Evolutionary conservation across 2,329 filamentous ascomycete species (phyloP).

Genomic region (Calycina herbarum): DNA sequence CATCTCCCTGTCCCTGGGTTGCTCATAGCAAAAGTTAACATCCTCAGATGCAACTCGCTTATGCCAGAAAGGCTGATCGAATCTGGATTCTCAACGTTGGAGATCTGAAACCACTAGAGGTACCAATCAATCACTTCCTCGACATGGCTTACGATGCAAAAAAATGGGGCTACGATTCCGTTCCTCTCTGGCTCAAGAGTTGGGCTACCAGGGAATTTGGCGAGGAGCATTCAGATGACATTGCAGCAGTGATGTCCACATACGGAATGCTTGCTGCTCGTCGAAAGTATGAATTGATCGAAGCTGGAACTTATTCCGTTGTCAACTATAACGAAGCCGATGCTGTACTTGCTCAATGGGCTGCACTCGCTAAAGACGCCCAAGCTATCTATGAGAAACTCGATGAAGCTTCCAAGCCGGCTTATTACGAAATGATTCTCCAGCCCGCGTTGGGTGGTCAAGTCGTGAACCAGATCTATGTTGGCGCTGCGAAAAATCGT

Average conservation of each 20-base stretch:
- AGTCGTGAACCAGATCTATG: constrained; percentile 55
- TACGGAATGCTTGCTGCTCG: constrained; percentile 59
- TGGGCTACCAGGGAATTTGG: constrained; percentile 62
- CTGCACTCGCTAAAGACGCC: constrained; percentile 51
- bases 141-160: constrained; percentile 66
- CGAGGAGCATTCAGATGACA: constrained; percentile 45
- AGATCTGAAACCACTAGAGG: constrained; percentile 61
- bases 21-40: too few species aligned
- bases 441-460: constrained; percentile 60
- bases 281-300: constrained; percentile 63
- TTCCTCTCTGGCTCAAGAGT: constrained; percentile 54
- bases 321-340: constrained; percentile 67
- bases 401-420: constrained; percentile 48
- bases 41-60: constrained; percentile 55
- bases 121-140: constrained; percentile 53
- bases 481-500: constrained; percentile 52
- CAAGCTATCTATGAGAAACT: constrained; percentile 57
- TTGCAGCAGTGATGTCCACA: constrained; percentile 52
- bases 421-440: constrained; percentile 63
- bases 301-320: constrained; percentile 57
- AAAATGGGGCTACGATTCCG: constrained; percentile 55
- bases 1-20: too few species aligned
- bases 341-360: constrained; percentile 56
- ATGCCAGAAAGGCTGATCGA: constrained; percentile 51
- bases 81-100: constrained; percentile 66